Conservation (phyloP, 2,329 filamentous ascomycete genomes). For the Aspergillus sp. region DNA sequence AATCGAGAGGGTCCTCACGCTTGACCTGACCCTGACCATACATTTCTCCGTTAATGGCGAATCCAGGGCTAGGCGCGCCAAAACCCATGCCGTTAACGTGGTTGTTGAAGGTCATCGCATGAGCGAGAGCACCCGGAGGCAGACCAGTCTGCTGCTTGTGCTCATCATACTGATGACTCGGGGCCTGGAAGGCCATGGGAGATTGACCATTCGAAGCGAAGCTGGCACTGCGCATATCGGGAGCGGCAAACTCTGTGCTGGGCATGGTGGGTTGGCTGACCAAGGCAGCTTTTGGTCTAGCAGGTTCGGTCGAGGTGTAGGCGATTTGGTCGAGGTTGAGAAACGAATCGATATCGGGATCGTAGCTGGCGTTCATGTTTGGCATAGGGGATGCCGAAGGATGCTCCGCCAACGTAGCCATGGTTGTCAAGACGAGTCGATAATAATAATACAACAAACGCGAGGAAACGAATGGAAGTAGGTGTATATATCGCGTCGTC, state of each 20-base stretch:
- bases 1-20: slow-evolving; percentile 51
- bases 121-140: slow-evolving; percentile 72
- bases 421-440: slow-evolving; percentile 4
- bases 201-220: slow-evolving; percentile 31
- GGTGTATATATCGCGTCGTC: too few species aligned
- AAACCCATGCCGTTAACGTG: slow-evolving; percentile 42
- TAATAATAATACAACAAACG: too few species aligned
- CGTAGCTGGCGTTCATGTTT: slow-evolving; percentile 29
- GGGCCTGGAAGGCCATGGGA: slow-evolving; percentile 60
- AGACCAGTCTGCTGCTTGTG: slow-evolving; percentile 95
- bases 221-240: slow-evolving; percentile 25
- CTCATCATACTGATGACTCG: slow-evolving; percentile 89
- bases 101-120: slow-evolving; percentile 72
- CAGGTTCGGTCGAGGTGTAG: slow-evolving; percentile 30
- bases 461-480: too few species aligned
- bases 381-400: slow-evolving; percentile 23
- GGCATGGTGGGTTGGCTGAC: slow-evolving; percentile 30
- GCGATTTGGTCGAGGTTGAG: slow-evolving; percentile 40
- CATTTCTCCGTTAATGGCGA: slow-evolving; percentile 50
- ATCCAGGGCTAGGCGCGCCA: slow-evolving; percentile 27
- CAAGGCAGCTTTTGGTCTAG: slow-evolving; percentile 29
- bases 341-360: slow-evolving; percentile 40
- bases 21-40: slow-evolving; percentile 37
- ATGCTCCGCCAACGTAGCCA: slow-evolving; percentile 31
- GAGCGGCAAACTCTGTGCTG: slow-evolving; percentile 26